A percentile compares a stretch with the other conserved stretches of the same genome.
Evolutionary conservation across 73 alveolate genomes (phyloP).

Genomic region (Paramecium primaurelia): DNA sequence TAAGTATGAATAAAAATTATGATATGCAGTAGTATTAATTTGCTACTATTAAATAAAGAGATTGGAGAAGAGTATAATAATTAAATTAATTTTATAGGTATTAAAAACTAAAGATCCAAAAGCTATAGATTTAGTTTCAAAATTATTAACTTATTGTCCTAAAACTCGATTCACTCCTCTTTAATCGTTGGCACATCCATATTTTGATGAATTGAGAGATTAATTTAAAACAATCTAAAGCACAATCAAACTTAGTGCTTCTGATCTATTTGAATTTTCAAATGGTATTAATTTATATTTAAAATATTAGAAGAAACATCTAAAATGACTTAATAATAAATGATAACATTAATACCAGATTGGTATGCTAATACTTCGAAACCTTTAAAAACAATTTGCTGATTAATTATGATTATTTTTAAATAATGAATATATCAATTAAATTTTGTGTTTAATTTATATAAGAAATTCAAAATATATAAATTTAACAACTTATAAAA

Average conservation of each 20-base stretch:
- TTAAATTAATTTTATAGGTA: background rate
- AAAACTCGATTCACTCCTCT: constrained; percentile 67
- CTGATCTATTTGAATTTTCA: constrained; percentile 50
- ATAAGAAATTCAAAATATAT: background rate
- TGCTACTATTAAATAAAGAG: constrained; percentile 49
- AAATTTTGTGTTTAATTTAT: background rate
- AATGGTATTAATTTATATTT: background rate
- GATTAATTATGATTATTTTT: background rate
- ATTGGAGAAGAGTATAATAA: constrained; percentile 44
- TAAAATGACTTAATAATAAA: background rate
- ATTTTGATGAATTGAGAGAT: constrained; percentile 82
- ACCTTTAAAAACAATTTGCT: constrained; percentile 12
- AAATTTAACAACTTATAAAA: background rate
- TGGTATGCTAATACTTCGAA: constrained; percentile 44
- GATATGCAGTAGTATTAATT: constrained; percentile 5
- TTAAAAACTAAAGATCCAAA: constrained; percentile 64
- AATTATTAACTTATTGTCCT: constrained; percentile 75
- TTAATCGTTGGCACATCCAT: constrained; percentile 74
- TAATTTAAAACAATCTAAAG: background rate
- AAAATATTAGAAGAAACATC: background rate
- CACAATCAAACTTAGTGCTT: background rate
- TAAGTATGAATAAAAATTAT: constrained; percentile 77
- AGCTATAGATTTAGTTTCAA: constrained; percentile 72
- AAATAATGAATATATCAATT: background rate
- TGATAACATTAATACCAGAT: constrained; percentile 45